These are phyloP conservation scores for Nematodospora valgi DNA, from an alignment of 805 yeast species.

Conservation along the genomic window DNA sequence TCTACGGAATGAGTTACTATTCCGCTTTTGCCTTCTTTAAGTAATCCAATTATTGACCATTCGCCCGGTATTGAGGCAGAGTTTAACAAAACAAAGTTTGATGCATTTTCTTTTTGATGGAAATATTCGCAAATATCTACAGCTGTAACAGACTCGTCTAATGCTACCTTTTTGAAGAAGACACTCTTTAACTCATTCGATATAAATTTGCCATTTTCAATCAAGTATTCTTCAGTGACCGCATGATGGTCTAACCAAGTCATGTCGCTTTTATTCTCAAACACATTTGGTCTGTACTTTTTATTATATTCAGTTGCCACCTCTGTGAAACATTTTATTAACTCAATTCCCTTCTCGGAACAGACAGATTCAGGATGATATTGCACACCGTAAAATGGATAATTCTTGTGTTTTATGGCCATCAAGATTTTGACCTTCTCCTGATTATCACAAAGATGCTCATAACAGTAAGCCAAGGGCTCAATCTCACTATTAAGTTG, in stretches of 20 bases:
- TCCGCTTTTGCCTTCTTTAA: slow-evolving; percentile 40
- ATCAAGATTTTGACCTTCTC: slow-evolving; percentile 45
- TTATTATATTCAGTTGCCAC: slow-evolving; percentile 39
- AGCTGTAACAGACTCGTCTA: slow-evolving; percentile 22
- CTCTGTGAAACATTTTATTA: slow-evolving; percentile 62
- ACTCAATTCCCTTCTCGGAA: slow-evolving; percentile 58
- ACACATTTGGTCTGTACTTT: slow-evolving; percentile 12
- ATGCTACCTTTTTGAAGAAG: slow-evolving; percentile 13
- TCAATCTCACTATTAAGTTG: slow-evolving; percentile 29
- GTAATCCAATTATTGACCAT: slow-evolving; percentile 84
- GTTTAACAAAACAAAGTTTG: slow-evolving; percentile 61
- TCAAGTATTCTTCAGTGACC: slow-evolving; percentile 16
- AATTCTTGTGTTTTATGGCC: slow-evolving; percentile 65
- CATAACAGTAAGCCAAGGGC: slow-evolving; percentile 62
- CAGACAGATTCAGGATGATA: slow-evolving; percentile 97
- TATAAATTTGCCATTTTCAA: slow-evolving; percentile 9
- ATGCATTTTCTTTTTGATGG: slow-evolving; percentile 15
- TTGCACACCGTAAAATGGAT: slow-evolving; percentile 90
- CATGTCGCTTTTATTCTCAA: background rate
- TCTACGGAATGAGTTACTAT: slow-evolving; percentile 64
- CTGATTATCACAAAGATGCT: slow-evolving; percentile 24
- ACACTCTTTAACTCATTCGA: slow-evolving; percentile 7
- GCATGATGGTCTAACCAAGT: slow-evolving; percentile 15
- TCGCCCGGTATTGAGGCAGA: slow-evolving; percentile 83
- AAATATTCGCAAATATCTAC: slow-evolving; percentile 53